A percentile compares a stretch with the other conserved stretches of the same genome.
Conservation (phyloP, 1,284 basidiomycete species). For the Puccinia triticina region DNA sequence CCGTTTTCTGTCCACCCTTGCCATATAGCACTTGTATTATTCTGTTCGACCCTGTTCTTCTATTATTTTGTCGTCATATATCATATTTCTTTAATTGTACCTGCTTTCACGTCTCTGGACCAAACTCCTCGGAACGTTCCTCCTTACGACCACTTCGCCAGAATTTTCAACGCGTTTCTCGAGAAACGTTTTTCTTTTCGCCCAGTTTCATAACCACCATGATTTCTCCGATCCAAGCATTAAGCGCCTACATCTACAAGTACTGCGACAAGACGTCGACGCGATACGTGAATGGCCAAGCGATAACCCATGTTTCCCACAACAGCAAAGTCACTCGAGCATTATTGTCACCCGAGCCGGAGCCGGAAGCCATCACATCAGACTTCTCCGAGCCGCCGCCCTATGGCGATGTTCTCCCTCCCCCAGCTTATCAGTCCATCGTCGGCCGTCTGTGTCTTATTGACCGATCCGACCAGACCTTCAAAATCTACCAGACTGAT, state of each 20-base stretch:
- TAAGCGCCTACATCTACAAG: conserved; percentile 31
- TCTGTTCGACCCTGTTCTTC: no score
- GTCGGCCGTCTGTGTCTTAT: conserved; percentile 33
- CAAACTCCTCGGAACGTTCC: background rate
- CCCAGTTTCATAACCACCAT: background rate
- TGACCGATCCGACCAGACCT: conserved; percentile 37
- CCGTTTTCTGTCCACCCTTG: no score
- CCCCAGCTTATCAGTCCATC: conserved; percentile 37
- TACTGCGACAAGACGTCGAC: conserved; percentile 6
- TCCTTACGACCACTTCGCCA: background rate
- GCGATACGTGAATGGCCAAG: background rate
- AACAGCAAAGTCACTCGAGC: background rate
- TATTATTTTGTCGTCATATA: no score
- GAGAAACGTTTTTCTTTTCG: background rate
- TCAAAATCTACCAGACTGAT: conserved; percentile 50
- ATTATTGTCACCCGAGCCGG: background rate
- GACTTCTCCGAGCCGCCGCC: conserved; percentile 30
- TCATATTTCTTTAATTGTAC: no score
- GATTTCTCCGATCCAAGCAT: conserved; percentile 4
- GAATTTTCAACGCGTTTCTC: background rate
- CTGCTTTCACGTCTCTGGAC: background rate
- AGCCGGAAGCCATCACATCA: background rate
- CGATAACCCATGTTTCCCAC: background rate
- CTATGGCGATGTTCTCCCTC: conserved; percentile 27
- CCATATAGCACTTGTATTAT: no score